Evolutionary conservation across 2,329 filamentous ascomycete species (phyloP), one percentile per base, ranked within the genome.

Genomic region (Aspergillus brasiliensis): DNA sequence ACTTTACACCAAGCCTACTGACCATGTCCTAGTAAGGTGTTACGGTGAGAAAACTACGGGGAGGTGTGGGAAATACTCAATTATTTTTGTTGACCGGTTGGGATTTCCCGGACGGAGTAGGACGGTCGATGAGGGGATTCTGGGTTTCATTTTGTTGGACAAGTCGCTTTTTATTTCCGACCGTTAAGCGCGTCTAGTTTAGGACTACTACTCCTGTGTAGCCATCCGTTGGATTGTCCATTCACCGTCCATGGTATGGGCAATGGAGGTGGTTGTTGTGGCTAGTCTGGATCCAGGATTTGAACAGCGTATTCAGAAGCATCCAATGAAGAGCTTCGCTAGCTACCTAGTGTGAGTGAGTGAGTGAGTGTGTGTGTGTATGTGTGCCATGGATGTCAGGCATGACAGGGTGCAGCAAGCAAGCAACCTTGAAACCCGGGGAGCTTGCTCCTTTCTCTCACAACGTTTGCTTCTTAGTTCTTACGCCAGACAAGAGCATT

Each of bases 151-250:
- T 52, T 31, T 25, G 44, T 42, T 13, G 15, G 51, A 46, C 37
- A 27, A 28, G 37, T 31, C 37, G 37, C 23, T 54, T 28, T 42
- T 54, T 42, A 42, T 44, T 44, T 54, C 37, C n/a, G 34, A 55
- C 52, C 38, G 52, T 55, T 46, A 31, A 55, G 4, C 40, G 38
- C 52, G 52, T 55, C 38, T 46, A 46, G 31, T 34, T 34, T 11
- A 34, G 31, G 31, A 34, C 31, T 34, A 34, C 11, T 15, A n/a
- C n/a, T 25, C 25, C 25, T 28, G 17, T 19, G n/a, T 28, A 28
- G 19, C 51, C 31, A 21, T 52, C 10, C 19, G 25, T 34, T 27
- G 15, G 13, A 19, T 21, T 52, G 15, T 40, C 34, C 7, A 34
- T 34, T 34, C 21, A 37, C 10, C 5, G n/a, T 42, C 34, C 31